Percentiles rank a stretch among this genome's conserved stretches.
Conservation (phyloP, 2,329 filamentous ascomycete species). For the Blastomyces gilchristii region DNA sequence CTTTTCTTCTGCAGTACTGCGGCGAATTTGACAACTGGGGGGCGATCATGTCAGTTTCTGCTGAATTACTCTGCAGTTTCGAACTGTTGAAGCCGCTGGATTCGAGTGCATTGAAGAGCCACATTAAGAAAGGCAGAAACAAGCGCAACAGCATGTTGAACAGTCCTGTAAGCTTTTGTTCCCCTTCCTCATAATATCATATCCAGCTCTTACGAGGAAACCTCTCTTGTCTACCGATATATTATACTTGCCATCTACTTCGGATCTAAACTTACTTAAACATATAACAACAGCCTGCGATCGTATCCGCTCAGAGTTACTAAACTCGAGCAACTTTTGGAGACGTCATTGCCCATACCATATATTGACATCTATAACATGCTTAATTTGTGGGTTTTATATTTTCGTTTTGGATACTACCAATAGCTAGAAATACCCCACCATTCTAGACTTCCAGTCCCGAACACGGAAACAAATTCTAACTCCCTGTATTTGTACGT, state of each 20-base stretch:
- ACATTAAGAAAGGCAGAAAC: slow-evolving; percentile 96
- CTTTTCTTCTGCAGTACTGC: slow-evolving; percentile 60
- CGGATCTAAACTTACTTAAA: slow-evolving; percentile 15
- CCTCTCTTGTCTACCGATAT: slow-evolving; percentile 7
- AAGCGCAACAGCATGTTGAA: slow-evolving; percentile 92
- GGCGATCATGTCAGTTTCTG: slow-evolving; percentile 94
- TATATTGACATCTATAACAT: slow-evolving; percentile 7
- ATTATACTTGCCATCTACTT: slow-evolving; percentile 5
- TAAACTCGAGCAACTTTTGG: slow-evolving; percentile 18
- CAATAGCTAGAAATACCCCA: not conserved
- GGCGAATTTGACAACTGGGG: slow-evolving; percentile 99
- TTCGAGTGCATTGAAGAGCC: slow-evolving; percentile 89
- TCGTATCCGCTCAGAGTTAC: slow-evolving; percentile 37
- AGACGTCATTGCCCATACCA: not conserved
- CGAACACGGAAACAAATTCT: not conserved
- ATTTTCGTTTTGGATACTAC: slow-evolving; percentile 19
- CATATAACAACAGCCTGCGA: slow-evolving; percentile 30
- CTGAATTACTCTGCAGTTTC: slow-evolving; percentile 89
- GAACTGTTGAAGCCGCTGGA: slow-evolving; percentile 93
- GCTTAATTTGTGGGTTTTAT: slow-evolving; percentile 5
- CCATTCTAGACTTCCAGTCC: not conserved
- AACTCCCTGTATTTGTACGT: not conserved
- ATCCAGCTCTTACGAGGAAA: slow-evolving; percentile 18
- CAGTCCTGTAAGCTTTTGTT: slow-evolving; percentile 70
- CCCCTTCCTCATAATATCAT: slow-evolving; percentile 3